Evolutionary conservation across 2,329 filamentous ascomycete species (phyloP).

Genomic region (Aureobasidium pullulans): DNA sequence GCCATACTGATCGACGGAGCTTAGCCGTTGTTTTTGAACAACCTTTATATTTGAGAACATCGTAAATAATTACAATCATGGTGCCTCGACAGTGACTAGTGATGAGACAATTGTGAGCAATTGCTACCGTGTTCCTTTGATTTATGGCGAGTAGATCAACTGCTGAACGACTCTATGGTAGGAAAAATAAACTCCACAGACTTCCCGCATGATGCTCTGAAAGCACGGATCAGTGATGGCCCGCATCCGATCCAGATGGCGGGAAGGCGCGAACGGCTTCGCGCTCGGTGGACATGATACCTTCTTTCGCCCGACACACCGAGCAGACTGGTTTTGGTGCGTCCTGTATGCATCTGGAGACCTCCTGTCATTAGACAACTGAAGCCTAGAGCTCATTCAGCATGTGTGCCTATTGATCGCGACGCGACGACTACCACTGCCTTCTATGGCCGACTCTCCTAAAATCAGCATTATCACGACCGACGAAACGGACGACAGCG

Average conservation of each 20-base stretch:
- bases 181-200: too few species aligned
- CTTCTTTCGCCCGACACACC: constrained; percentile 1
- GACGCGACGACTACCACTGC: not conserved
- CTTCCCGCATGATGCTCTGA: not conserved
- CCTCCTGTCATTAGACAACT: not conserved
- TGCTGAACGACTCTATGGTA: too few species aligned
- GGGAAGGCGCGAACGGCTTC: not conserved
- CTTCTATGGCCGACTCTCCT: not conserved
- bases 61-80: too few species aligned
- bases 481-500: not conserved
- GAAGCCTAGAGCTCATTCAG: not conserved
- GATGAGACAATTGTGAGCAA: too few species aligned
- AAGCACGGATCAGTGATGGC: not conserved
- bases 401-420: not conserved
- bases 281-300: not conserved
- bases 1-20: not conserved
- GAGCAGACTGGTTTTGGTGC: not conserved
- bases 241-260: not conserved
- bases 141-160: too few species aligned
- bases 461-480: not conserved
- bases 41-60: too few species aligned
- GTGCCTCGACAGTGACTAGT: too few species aligned
- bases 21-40: too few species aligned
- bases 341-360: not conserved
- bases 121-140: too few species aligned